These are phyloP conservation scores for Volvox africanus DNA, from an alignment of 139 green algal genomes.

Conservation along the genomic window DNA sequence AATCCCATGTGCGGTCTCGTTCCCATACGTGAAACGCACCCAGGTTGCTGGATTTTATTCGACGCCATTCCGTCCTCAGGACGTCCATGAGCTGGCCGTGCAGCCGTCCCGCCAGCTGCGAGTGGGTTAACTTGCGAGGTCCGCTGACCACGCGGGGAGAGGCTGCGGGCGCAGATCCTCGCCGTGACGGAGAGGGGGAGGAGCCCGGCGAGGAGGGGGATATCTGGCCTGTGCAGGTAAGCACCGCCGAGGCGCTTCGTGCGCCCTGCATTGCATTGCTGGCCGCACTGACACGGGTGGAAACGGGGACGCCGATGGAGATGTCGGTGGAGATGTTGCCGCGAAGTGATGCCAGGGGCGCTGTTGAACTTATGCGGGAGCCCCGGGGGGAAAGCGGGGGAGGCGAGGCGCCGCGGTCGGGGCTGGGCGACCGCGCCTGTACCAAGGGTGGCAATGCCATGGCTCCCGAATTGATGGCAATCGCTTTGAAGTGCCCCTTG, in stretches of 20 bases:
- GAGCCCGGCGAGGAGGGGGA: background rate
- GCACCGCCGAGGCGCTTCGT: background rate
- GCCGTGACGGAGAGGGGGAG: background rate
- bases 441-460: background rate
- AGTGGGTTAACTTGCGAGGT: slow-evolving; percentile 35
- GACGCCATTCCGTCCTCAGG: slow-evolving; percentile 34
- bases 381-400: background rate
- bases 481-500: too few relatives aligned
- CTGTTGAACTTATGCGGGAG: background rate
- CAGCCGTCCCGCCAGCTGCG: slow-evolving; percentile 29
- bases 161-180: background rate
- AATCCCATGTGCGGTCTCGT: too few relatives aligned
- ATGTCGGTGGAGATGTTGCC: background rate
- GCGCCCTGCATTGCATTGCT: background rate
- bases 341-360: slow-evolving; percentile 3
- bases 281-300: background rate
- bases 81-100: slow-evolving; percentile 31
- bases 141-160: slow-evolving; percentile 4
- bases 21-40: background rate
- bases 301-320: background rate
- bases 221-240: background rate
- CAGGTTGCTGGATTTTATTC: slow-evolving; percentile 38
- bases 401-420: slow-evolving; percentile 5
- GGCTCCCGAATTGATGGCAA: background rate
- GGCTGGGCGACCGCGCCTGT: background rate